Evolutionary conservation across 2,329 filamentous ascomycete genomes (phyloP).

Genomic region (Epichloe typhina): DNA sequence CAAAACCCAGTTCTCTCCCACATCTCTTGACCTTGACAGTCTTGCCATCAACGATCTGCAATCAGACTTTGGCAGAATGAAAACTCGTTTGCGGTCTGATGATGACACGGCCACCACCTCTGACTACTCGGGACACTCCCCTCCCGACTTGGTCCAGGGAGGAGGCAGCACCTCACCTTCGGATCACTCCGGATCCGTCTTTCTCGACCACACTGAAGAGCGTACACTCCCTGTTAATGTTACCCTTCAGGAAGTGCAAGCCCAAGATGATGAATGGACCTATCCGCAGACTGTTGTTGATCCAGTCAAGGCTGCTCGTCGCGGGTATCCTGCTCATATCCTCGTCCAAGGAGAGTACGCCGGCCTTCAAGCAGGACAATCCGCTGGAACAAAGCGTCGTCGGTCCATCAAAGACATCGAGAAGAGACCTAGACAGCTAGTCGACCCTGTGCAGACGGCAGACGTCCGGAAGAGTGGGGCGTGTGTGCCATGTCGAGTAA

Average conservation of each 20-base stretch:
- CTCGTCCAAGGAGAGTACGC: conserved; percentile 17
- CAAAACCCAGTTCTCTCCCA: conserved; percentile 21
- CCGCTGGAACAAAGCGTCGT: conserved; percentile 22
- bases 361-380: conserved; percentile 11
- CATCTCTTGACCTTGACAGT: conserved; percentile 16
- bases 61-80: conserved; percentile 21
- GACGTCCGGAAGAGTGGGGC: conserved; percentile 35
- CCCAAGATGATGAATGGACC: conserved; percentile 28
- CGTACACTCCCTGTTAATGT: conserved; percentile 16
- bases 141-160: conserved; percentile 24
- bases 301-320: conserved; percentile 17
- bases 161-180: conserved; percentile 28
- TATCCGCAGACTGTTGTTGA: conserved; percentile 21
- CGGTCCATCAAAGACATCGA: conserved; percentile 20
- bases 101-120: conserved; percentile 20
- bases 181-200: conserved; percentile 24
- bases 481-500: conserved; percentile 34
- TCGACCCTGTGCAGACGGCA: conserved; percentile 31
- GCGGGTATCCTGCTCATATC: conserved; percentile 20
- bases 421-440: conserved; percentile 24
- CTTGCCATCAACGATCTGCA: conserved; percentile 19
- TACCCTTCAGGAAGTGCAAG: conserved; percentile 22
- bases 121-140: conserved; percentile 25
- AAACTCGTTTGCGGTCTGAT: conserved; percentile 19
- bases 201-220: conserved; percentile 19